Evolutionary conservation across 2,329 filamentous ascomycete genomes (phyloP), one percentile per base, ranked within the genome.

Genomic region (Hypoxylon sp.): DNA sequence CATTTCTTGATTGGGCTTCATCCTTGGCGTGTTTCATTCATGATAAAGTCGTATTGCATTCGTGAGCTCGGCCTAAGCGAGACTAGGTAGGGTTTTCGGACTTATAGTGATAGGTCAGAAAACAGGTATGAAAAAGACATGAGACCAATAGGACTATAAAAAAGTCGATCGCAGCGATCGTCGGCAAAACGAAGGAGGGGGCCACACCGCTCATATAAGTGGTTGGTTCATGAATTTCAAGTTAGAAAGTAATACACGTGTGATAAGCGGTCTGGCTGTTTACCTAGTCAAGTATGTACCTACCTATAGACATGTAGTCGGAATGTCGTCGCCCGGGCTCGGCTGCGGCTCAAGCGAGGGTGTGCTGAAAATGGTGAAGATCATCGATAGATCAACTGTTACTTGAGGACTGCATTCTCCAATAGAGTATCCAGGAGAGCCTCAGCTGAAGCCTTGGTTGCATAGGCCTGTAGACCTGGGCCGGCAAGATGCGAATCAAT

Each of bases 261-360:
- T 55, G 63, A 66, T 61, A 58, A 63, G 56, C 55, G 46, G 66
- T 66, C 52, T 65, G 63, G 63, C 39, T 50, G 51, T 37, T 63
- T 47, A n/a, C n/a, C n/a, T n/a, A 56, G 50, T 66, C 30, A 50
- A 63, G 47, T 56, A n/a, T n/a, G n/a, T n/a, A n/a, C n/a, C n/a
- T n/a, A n/a, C n/a, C n/a, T n/a, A n/a, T n/a, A 67, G 57, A 59
- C 43, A 30, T 70, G 61, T 55, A 59, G 62, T 68, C 59, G 61
- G 61, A 53, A 58, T 65, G 61, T 68, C 55, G 61, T 63, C 64
- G 55, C 65, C 68, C 65, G 62, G 65, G 39, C 59, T 70, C 68
- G 65, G 68, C 65, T 70, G 68, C 68, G 68, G 68, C 68, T 70
- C 65, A 68, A 70, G 58, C 60, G 56, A 63, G 51, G 51, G 55